Evolutionary conservation across 805 yeast genomes (phyloP).

Genomic region (Debaryomyces maramus): DNA sequence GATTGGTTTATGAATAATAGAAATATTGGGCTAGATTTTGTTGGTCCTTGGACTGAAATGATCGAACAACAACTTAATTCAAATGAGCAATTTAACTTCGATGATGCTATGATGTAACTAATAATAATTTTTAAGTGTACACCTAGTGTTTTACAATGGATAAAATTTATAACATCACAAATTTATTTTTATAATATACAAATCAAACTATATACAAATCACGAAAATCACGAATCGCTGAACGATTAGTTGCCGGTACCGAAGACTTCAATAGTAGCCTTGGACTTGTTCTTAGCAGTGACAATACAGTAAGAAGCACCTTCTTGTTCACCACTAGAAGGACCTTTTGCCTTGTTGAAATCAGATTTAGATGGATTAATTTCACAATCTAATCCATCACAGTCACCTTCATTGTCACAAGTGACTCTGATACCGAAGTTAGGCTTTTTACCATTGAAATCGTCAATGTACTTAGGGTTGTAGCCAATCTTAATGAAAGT

Average conservation of each 20-base stretch:
- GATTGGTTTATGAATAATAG: slow-evolving; percentile 44
- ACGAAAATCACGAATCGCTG: background rate
- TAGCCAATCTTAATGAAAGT: slow-evolving; percentile 86
- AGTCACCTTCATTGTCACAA: slow-evolving; percentile 67
- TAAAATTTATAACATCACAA: too few relatives aligned
- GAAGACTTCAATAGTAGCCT: slow-evolving; percentile 75
- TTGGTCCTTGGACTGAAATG: slow-evolving; percentile 81
- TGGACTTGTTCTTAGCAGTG: slow-evolving; percentile 63
- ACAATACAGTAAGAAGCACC: slow-evolving; percentile 84
- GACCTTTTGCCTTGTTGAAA: slow-evolving; percentile 53
- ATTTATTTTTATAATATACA: slow-evolving; percentile 1
- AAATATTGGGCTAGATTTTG: slow-evolving; percentile 44
- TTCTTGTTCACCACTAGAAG: slow-evolving; percentile 41
- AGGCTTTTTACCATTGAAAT: slow-evolving; percentile 57
- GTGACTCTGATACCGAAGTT: slow-evolving; percentile 69
- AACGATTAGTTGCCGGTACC: too few relatives aligned
- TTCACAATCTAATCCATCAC: slow-evolving; percentile 78
- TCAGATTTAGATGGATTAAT: slow-evolving; percentile 70
- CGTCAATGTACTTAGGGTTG: slow-evolving; percentile 82
- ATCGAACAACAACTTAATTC: slow-evolving; percentile 61
- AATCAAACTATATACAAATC: background rate
- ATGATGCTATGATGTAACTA: slow-evolving; percentile 13
- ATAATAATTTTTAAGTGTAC: too few relatives aligned
- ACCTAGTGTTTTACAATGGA: too few relatives aligned
- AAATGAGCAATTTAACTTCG: slow-evolving; percentile 33